Percentiles rank a stretch among this genome's conserved stretches.
These are phyloP conservation scores for Botrytis paeoniae DNA, from an alignment of 2,329 filamentous ascomycete species.

Conservation along the genomic window DNA sequence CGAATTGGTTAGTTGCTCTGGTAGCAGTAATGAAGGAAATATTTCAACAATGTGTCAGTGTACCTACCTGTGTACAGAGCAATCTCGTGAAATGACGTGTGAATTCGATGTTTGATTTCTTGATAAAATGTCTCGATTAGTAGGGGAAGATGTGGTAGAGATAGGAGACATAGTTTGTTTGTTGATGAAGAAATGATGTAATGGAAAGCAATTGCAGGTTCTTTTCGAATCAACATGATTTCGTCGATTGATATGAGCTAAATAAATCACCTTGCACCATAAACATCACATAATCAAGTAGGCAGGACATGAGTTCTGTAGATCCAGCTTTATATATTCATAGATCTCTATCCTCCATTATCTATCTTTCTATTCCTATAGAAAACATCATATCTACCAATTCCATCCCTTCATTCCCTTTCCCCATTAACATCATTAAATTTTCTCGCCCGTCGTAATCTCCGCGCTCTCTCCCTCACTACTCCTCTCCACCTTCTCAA, in stretches of 20 bases:
- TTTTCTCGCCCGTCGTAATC: neutral
- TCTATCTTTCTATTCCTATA: neutral
- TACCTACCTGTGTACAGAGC: neutral
- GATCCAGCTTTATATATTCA: neutral
- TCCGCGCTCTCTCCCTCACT: conserved; percentile 2
- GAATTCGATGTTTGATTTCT: neutral
- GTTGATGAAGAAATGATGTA: neutral
- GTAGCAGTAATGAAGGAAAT: neutral
- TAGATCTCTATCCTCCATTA: neutral
- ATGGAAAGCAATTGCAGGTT: neutral
- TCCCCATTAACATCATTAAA: neutral
- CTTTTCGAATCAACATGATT: neutral
- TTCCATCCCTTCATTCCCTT: neutral
- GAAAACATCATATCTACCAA: neutral
- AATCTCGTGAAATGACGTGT: neutral
- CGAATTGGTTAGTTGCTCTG: neutral
- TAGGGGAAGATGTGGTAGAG: too few species aligned
- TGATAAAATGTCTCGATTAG: neutral
- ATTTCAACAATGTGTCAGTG: neutral
- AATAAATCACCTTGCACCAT: neutral
- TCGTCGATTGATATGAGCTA: neutral
- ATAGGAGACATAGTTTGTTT: neutral
- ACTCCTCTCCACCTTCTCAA: conserved; percentile 10
- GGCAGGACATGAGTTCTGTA: accelerated
- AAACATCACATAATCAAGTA: neutral